Evolutionary conservation across 495 filamentous ascomycete genomes (phyloP).

Genomic region (Penicillium chermesinum): DNA sequence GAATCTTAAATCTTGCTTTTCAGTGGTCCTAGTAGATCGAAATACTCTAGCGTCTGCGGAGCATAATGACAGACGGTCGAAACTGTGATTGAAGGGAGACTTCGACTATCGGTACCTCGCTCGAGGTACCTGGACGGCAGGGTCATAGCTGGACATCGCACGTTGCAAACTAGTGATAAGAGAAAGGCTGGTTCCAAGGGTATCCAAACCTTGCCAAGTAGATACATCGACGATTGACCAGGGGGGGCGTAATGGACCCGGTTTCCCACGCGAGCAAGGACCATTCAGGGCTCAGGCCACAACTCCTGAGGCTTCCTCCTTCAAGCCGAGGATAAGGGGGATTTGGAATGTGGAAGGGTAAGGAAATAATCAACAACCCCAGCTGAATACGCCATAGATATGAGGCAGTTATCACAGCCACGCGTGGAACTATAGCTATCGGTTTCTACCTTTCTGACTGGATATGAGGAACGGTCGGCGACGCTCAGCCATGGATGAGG

Average conservation of each 20-base stretch:
- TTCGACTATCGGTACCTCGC: background rate
- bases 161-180: constrained; percentile 1
- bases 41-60: constrained; percentile 14
- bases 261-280: constrained; percentile 24
- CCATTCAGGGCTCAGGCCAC: constrained; percentile 18
- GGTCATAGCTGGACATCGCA: background rate
- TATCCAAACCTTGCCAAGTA: background rate
- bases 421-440: background rate
- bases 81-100: constrained; percentile 11
- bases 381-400: background rate
- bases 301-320: background rate
- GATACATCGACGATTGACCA: constrained; percentile 9
- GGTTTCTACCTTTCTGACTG: background rate
- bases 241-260: constrained; percentile 16
- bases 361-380: background rate
- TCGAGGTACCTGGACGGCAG: background rate
- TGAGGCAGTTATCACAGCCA: background rate
- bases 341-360: background rate
- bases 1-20: constrained; percentile 8
- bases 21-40: constrained; percentile 9
- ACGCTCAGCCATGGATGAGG: background rate
- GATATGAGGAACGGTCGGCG: background rate
- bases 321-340: background rate
- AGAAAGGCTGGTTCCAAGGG: background rate
- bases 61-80: constrained; percentile 26